phyloP scores from a whole-genome alignment of 139 green algal species.

The Eudorina sp. region DNA sequence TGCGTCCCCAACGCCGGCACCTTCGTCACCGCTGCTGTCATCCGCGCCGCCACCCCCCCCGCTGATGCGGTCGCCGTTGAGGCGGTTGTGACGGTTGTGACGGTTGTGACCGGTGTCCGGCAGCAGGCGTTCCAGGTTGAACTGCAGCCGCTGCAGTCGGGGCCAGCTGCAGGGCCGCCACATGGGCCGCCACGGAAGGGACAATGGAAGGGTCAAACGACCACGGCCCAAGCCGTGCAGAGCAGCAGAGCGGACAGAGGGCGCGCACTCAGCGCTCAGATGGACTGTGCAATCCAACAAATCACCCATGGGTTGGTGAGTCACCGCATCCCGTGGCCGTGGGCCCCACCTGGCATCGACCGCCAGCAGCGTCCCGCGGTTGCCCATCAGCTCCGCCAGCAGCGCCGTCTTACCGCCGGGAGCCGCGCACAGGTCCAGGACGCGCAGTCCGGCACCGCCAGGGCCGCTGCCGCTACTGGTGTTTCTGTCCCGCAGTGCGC shows the following conservation, averaged over 20 bases:
- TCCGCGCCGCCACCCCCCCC: background rate
- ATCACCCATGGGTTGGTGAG: too few species aligned
- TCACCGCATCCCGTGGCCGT: too few species aligned
- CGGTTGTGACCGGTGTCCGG: too few species aligned
- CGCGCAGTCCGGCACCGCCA: background rate
- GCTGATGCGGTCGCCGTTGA: background rate
- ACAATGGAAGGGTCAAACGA: too few species aligned
- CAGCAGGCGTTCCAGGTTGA: slow-evolving; percentile 19
- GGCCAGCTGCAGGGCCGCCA: slow-evolving; percentile 40
- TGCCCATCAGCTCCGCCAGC: slow-evolving; percentile 42
- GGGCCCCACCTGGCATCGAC: slow-evolving; percentile 24
- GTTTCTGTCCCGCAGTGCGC: too few species aligned
- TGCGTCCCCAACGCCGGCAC: background rate
- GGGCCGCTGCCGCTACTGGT: too few species aligned
- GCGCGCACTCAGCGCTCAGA: too few species aligned
- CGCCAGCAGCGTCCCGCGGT: slow-evolving; percentile 10
- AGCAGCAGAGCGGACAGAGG: too few species aligned
- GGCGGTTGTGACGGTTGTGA: background rate
- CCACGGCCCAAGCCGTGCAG: too few species aligned
- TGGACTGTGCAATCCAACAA: too few species aligned
- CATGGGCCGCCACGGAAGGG: too few species aligned
- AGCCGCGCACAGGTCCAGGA: slow-evolving; percentile 53
- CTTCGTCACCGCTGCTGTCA: background rate
- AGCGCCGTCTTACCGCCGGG: slow-evolving; percentile 53
- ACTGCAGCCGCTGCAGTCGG: slow-evolving; percentile 35